A percentile compares a stretch with the other conserved stretches of the same genome.
Evolutionary conservation across 1,284 basidiomycete genomes (phyloP).

Genomic region (Fistulina hepatica): DNA sequence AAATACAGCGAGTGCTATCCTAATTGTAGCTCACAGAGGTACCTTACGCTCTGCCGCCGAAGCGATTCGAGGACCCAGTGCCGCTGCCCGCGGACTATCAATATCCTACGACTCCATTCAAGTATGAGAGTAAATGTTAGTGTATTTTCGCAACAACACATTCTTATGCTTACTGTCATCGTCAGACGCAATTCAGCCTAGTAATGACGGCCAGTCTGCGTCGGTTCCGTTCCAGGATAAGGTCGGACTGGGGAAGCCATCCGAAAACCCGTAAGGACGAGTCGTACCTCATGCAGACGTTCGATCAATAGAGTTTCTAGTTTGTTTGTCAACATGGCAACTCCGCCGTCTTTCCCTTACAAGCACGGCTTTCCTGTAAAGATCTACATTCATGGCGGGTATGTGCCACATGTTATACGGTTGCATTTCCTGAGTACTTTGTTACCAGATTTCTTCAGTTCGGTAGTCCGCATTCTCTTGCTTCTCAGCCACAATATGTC

Average conservation of each 20-base stretch:
- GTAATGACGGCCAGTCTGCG: constrained; percentile 50
- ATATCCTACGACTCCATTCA: constrained; percentile 52
- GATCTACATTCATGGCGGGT: constrained; percentile 71
- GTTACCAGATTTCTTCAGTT: constrained; percentile 63
- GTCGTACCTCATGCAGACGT: constrained; percentile 3
- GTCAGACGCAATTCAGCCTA: constrained; percentile 48
- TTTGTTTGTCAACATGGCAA: constrained; percentile 59
- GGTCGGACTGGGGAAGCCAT: constrained; percentile 53
- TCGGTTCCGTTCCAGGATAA: constrained; percentile 37
- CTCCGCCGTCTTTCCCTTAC: constrained; percentile 45
- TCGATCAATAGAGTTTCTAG: constrained; percentile 22
- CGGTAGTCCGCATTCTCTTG: constrained; percentile 52
- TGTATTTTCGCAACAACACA: constrained; percentile 6
- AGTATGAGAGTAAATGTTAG: constrained; percentile 49
- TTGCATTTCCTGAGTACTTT: constrained; percentile 3
- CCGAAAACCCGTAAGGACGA: constrained; percentile 49
- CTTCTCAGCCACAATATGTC: constrained; percentile 54
- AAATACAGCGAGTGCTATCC: neutral
- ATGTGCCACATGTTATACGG: constrained; percentile 2
- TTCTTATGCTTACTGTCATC: constrained; percentile 2
- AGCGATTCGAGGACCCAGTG: constrained; percentile 51
- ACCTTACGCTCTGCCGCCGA: constrained; percentile 57
- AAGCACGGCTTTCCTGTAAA: constrained; percentile 48
- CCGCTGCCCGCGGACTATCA: constrained; percentile 40
- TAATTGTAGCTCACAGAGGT: constrained; percentile 55